Conservation (phyloP, 129 eudicot genomes). For the Oenanthe sinensis region DNA sequence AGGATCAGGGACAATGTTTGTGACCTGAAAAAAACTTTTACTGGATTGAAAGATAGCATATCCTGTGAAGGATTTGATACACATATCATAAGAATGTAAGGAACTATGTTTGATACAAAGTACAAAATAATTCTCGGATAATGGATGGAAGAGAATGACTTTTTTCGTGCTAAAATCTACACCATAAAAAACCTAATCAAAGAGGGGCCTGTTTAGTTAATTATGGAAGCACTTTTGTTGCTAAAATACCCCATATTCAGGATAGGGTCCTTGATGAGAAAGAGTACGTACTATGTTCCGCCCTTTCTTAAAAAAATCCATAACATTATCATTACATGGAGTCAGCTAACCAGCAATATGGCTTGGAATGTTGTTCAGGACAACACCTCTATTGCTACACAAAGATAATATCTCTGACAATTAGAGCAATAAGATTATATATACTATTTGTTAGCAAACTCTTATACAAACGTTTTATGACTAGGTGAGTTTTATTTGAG, state of each 20-base stretch:
- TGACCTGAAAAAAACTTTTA: background rate
- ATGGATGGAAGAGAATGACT: slow-evolving; percentile 8
- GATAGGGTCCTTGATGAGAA: slow-evolving; percentile 14
- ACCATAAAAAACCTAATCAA: slow-evolving; percentile 7
- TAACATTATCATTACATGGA: slow-evolving; percentile 36
- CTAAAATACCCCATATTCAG: slow-evolving; percentile 13
- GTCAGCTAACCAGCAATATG: slow-evolving; percentile 26
- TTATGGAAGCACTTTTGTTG: background rate
- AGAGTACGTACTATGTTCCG: background rate
- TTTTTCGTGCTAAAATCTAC: background rate
- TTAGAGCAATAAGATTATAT: background rate
- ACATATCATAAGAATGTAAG: background rate
- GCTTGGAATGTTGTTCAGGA: slow-evolving; percentile 29
- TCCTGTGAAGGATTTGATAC: background rate
- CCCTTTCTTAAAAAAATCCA: slow-evolving; percentile 8
- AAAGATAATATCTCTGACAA: background rate
- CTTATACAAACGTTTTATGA: background rate
- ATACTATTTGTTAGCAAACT: background rate
- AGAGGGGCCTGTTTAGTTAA: slow-evolving; percentile 7
- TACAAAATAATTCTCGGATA: slow-evolving; percentile 4
- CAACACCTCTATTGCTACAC: background rate
- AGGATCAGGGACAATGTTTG: background rate
- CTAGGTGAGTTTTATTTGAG: background rate
- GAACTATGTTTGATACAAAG: background rate
- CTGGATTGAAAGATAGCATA: background rate